Conservation (phyloP, 805 yeast genomes). For the Nakazawaea laoshanensis region DNA sequence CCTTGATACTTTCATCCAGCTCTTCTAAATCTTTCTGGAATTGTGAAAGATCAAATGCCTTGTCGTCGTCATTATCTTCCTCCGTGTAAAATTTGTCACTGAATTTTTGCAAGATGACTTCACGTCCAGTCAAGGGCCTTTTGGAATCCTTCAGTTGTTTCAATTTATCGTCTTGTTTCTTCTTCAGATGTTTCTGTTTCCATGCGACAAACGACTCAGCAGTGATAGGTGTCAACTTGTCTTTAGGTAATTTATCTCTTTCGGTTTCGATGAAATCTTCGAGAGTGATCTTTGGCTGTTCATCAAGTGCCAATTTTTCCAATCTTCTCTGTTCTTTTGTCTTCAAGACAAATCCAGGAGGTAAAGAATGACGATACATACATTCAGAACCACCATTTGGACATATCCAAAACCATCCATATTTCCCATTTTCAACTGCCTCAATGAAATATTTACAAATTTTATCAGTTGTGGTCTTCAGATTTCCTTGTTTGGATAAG, state of each 20-base stretch:
- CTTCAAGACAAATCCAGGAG: slow-evolving; percentile 93
- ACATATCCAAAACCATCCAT: slow-evolving; percentile 99
- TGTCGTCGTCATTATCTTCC: slow-evolving; percentile 37
- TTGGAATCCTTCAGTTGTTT: slow-evolving; percentile 26
- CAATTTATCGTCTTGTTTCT: slow-evolving; percentile 30
- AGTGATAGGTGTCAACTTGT: slow-evolving; percentile 79
- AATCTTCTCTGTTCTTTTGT: slow-evolving; percentile 92
- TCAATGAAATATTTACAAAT: slow-evolving; percentile 92
- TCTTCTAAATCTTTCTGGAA: slow-evolving; percentile 49
- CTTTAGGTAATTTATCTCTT: slow-evolving; percentile 72
- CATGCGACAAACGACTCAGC: slow-evolving; percentile 71
- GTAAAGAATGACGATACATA: slow-evolving; percentile 91
- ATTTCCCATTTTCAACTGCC: slow-evolving; percentile 94
- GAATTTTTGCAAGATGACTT: slow-evolving; percentile 54
- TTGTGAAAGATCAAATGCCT: slow-evolving; percentile 47
- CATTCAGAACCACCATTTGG: slow-evolving; percentile 92
- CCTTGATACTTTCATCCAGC: slow-evolving; percentile 43
- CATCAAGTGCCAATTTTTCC: slow-evolving; percentile 77
- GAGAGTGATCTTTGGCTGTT: slow-evolving; percentile 82
- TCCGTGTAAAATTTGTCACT: slow-evolving; percentile 47
- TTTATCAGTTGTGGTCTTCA: slow-evolving; percentile 86
- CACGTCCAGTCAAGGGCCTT: slow-evolving; percentile 57
- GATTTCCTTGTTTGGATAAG: slow-evolving; percentile 88
- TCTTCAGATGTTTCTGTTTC: slow-evolving; percentile 64
- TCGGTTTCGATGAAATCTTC: slow-evolving; percentile 96